Conservation (phyloP, 768 basidiomycete species). For the Goffeauzyma gilvescens region DNA sequence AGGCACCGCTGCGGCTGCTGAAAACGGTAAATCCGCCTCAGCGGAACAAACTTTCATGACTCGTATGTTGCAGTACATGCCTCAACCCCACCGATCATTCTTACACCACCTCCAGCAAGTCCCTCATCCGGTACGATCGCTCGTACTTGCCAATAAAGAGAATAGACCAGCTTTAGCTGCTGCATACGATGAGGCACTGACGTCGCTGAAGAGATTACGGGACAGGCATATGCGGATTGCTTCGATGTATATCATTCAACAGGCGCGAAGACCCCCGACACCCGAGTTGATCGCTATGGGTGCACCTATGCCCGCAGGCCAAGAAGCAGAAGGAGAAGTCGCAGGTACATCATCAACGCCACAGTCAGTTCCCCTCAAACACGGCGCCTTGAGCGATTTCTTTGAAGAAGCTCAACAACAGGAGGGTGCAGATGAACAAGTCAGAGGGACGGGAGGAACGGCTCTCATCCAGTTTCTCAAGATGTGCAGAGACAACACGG, state of each 20-base stretch:
- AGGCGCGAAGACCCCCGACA: conserved; percentile 41
- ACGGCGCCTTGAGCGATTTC: conserved; percentile 4
- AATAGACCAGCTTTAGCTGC: conserved; percentile 22
- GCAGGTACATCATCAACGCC: neutral
- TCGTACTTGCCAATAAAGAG: conserved; percentile 35
- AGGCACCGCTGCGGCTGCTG: neutral
- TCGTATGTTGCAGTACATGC: conserved; percentile 84
- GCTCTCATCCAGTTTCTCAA: conserved; percentile 65
- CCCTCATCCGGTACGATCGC: conserved; percentile 46
- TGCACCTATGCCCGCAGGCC: conserved; percentile 10
- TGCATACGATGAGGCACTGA: conserved; percentile 59
- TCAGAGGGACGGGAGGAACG: conserved; percentile 78
- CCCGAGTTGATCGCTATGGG: conserved; percentile 18
- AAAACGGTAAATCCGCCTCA: neutral
- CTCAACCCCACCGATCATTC: conserved; percentile 61
- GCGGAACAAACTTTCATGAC: conserved; percentile 48
- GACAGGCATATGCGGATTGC: conserved; percentile 80
- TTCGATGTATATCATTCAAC: conserved; percentile 65
- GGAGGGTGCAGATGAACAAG: conserved; percentile 32
- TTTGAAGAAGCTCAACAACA: conserved; percentile 9
- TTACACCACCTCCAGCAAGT: conserved; percentile 49
- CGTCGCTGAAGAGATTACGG: conserved; percentile 60
- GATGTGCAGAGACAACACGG: conserved; percentile 72
- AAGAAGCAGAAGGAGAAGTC: conserved; percentile 8
- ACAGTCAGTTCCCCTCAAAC: neutral